A percentile compares a stretch with the other conserved stretches of the same genome.
phyloP scores from a whole-genome alignment of 2,329 filamentous ascomycete species.

The Xylaria sp. region DNA sequence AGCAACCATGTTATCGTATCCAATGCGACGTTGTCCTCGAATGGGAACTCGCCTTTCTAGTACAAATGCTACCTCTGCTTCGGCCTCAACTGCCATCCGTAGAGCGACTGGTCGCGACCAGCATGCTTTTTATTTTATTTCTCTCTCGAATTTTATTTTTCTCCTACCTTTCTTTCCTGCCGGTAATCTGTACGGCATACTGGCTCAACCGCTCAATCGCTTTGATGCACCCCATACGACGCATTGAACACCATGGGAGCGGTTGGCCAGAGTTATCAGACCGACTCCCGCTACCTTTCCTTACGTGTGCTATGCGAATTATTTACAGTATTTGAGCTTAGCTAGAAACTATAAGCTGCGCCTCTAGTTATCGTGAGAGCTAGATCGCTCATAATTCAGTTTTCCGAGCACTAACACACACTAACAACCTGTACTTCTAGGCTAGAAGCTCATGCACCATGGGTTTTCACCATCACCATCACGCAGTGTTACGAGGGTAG shows the following conservation, averaged over 20 bases:
- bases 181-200: slow-evolving; percentile 19
- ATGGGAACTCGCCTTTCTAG: slow-evolving; percentile 19
- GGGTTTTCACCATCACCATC: slow-evolving; percentile 32
- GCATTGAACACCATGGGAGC: slow-evolving; percentile 19
- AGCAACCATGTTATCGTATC: slow-evolving; percentile 22
- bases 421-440: slow-evolving; percentile 3
- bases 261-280: slow-evolving; percentile 12
- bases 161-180: not conserved
- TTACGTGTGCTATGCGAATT: slow-evolving; percentile 19
- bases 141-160: not conserved
- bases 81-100: slow-evolving; percentile 25
- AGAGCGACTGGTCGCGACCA: slow-evolving; percentile 8
- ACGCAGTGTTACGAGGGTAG: slow-evolving; percentile 14
- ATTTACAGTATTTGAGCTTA: slow-evolving; percentile 12
- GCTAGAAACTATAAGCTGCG: slow-evolving; percentile 5
- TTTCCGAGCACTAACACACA: not conserved
- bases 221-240: slow-evolving; percentile 25
- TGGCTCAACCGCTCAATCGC: slow-evolving; percentile 6
- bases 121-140: not conserved
- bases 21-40: slow-evolving; percentile 33
- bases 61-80: slow-evolving; percentile 32
- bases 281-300: not conserved
- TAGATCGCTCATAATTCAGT: slow-evolving; percentile 7
- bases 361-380: not conserved
- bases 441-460: slow-evolving; percentile 12